Evolutionary conservation across 352 stramenopile species (phyloP).

Genomic region (Phytophthora cryptogea): DNA sequence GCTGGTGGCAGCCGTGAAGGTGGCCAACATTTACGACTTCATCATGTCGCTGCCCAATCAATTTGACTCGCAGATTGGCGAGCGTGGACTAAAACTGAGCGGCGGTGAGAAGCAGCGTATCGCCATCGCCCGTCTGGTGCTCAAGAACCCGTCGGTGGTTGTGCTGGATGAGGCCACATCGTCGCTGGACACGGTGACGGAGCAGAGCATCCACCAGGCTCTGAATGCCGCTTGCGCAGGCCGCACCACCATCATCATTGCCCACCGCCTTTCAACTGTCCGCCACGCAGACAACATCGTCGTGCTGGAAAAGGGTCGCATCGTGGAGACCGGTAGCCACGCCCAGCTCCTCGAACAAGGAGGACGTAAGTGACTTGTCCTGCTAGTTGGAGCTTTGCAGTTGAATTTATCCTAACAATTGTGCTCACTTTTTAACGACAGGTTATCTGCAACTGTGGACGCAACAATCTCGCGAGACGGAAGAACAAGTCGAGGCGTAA

Average conservation of each 20-base stretch:
- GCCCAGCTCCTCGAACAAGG: conserved; percentile 40
- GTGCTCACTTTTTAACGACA: conserved; percentile 6
- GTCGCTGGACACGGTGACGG: conserved; percentile 76
- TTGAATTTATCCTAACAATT: conserved; percentile 5
- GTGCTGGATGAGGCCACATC: conserved; percentile 82
- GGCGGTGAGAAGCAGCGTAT: conserved; percentile 86
- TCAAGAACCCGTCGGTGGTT: conserved; percentile 81
- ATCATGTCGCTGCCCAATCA: conserved; percentile 91
- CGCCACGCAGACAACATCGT: conserved; percentile 73
- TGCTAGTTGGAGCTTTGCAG: not conserved
- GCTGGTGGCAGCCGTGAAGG: conserved; percentile 87
- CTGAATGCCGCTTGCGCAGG: conserved; percentile 53
- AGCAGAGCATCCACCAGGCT: conserved; percentile 70
- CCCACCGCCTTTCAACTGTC: conserved; percentile 82
- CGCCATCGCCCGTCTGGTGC: conserved; percentile 75
- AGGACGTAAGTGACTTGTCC: conserved; percentile 37
- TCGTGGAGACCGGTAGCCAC: conserved; percentile 62
- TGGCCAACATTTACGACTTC: conserved; percentile 94
- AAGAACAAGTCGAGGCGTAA: conserved; percentile 2
- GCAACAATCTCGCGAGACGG: conserved; percentile 42
- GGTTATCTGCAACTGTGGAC: conserved; percentile 48
- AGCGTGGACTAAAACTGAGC: conserved; percentile 79
- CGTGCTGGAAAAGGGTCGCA: conserved; percentile 56
- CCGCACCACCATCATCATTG: conserved; percentile 80
- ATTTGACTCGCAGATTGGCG: conserved; percentile 91